Evolutionary conservation across 257 asterid species (phyloP).

Genomic region (Nyctanthes arbortristis): DNA sequence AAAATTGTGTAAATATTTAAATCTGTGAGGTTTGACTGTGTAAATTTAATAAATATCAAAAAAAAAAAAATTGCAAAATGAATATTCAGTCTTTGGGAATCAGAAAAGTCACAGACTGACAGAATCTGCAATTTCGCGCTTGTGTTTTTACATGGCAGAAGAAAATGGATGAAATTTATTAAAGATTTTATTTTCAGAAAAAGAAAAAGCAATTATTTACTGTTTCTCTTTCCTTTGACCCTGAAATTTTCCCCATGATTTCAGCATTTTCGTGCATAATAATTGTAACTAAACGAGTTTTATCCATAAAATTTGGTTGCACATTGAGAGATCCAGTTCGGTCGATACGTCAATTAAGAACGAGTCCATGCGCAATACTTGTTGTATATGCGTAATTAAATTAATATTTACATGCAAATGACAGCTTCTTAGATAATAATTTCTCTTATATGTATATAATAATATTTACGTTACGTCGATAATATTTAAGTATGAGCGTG

Average conservation of each 20-base stretch:
- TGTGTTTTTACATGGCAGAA: not conserved
- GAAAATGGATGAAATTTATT: not conserved
- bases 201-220: not conserved
- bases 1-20: slow-evolving; percentile 1
- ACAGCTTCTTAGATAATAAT: no score
- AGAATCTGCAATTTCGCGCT: not conserved
- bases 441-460: no score
- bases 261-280: not conserved
- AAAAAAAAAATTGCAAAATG: not conserved
- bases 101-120: not conserved
- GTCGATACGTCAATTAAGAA: no score
- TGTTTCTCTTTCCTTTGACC: not conserved
- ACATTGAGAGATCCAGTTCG: no score
- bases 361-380: no score
- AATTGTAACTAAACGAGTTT: not conserved
- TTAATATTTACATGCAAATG: no score
- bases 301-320: not conserved
- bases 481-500: no score
- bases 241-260: not conserved
- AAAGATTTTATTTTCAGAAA: not conserved
- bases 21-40: no score
- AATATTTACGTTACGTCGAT: no score
- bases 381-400: no score
- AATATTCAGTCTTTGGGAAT: not conserved
- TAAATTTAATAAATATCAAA: no score